Evolutionary conservation across 805 yeast genomes (phyloP).

Genomic region (Zygosaccharomyces rouxii): DNA sequence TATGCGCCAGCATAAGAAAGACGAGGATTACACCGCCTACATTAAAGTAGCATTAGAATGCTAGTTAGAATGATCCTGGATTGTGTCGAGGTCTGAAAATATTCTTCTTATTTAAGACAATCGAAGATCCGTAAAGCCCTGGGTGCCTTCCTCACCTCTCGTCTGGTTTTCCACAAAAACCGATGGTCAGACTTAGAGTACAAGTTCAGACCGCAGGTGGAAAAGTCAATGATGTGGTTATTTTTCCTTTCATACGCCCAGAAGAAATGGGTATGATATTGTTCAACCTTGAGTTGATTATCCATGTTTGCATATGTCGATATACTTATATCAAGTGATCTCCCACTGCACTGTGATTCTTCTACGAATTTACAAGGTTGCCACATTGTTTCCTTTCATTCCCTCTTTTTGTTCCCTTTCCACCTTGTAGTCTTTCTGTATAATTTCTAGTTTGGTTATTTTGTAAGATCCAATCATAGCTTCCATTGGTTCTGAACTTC

Average conservation of each 20-base stretch:
- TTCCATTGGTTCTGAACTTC: too few species aligned
- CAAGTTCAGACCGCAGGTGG: not conserved
- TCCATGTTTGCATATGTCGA: constrained; percentile 4
- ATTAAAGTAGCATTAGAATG: too few species aligned
- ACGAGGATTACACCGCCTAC: too few species aligned
- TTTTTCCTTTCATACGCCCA: constrained; percentile 1
- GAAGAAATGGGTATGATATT: constrained; percentile 1
- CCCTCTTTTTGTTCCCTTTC: too few species aligned
- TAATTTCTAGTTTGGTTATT: too few species aligned
- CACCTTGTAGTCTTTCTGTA: too few species aligned
- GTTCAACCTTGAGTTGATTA: constrained; percentile 1
- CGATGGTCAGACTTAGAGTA: not conserved
- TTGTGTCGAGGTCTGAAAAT: too few species aligned
- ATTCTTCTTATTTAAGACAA: too few species aligned
- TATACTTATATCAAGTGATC: not conserved
- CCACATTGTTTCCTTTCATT: not conserved
- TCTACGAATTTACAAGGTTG: not conserved
- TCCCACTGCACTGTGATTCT: not conserved
- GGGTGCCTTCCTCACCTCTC: too few species aligned
- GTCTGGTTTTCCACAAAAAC: not conserved
- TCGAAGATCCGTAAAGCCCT: not conserved
- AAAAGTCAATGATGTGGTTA: not conserved
- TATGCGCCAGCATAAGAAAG: not conserved
- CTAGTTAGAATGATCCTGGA: too few species aligned
- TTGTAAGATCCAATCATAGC: too few species aligned